Evolutionary conservation across 441 rosid species (phyloP), one percentile per base, ranked within the genome.

Genomic region (Sinapis alba): DNA sequence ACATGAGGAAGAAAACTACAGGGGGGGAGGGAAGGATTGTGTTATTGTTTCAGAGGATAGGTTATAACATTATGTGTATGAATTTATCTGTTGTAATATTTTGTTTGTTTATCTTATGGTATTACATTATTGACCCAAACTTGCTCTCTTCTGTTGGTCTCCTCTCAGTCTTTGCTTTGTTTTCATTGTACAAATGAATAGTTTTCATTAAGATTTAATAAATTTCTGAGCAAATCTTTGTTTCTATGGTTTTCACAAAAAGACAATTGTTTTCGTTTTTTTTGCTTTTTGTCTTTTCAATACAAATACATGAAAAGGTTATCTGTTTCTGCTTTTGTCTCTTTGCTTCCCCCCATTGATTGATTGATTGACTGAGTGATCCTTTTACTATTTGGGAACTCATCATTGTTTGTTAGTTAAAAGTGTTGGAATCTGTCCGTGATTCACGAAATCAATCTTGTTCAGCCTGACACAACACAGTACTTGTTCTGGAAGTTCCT

Each of bases 401-500:
- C 34, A 67, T 65, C 51, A 72, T 56, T 83, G 87, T 60, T 80
- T 75, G 72, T 71, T 68, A 27, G 87, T 78, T 59, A 90, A 79
- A 68, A 93, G 80, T 13, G 89, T 93, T 15, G 93, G 92, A 68
- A 93, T 87, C 71, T 89, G 98, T 75, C 95, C 93, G 27, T 79
- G 87, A 78, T 93, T 85, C 53, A 85, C 83, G 64, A 90, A 85
- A 75, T 89, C 93, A 67, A 93, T 87, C 87, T 88, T 89, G 81
- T 84, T 89, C 83, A 90, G 80, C 47, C 92, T 78, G 45, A 90
- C 76, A 73, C 95, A 86, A 84, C 97, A 93, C 81, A 93, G 30
- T 57, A 84, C 93, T 81, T 84, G 91, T 77, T 93, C 98, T 20
- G 98, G 98, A 36, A 93, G 85, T 71, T 93, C 98, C 81, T 93